Conservation (phyloP, 257 asterid species). For the Gardenia jasminoides region DNA sequence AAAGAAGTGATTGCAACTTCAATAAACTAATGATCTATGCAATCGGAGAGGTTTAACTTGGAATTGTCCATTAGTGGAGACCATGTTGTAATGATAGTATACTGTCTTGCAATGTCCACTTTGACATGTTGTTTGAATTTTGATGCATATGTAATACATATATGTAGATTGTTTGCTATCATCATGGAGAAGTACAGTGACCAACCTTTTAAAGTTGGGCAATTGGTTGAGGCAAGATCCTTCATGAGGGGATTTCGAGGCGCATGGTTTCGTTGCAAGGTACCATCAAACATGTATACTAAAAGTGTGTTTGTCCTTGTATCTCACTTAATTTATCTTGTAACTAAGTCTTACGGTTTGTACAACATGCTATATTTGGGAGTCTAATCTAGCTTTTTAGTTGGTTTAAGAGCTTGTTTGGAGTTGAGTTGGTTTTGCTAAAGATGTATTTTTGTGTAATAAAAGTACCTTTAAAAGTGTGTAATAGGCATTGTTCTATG, state of each 20-base stretch:
- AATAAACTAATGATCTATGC: no score
- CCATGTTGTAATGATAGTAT: not conserved
- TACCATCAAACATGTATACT: not conserved
- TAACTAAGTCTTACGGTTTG: not conserved
- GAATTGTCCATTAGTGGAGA: no score
- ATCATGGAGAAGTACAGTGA: slow-evolving; percentile 14
- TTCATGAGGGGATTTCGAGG: slow-evolving; percentile 25
- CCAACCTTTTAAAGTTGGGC: slow-evolving; percentile 23
- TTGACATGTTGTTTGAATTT: not conserved
- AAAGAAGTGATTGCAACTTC: no score
- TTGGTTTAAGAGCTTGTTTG: no score
- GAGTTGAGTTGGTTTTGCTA: no score
- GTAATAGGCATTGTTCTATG: no score
- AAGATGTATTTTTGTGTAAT: no score
- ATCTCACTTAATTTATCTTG: not conserved
- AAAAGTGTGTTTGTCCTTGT: no score
- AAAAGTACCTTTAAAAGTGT: no score
- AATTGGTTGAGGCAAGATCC: slow-evolving; percentile 24
- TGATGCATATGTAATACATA: not conserved
- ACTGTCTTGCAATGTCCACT: not conserved
- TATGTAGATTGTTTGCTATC: slow-evolving; percentile 1
- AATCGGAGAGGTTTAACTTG: no score
- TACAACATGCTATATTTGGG: no score
- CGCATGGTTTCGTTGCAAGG: slow-evolving; percentile 36
- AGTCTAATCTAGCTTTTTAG: no score